Evolutionary conservation across 1,284 basidiomycete species (phyloP).

Genomic region (Ganoderma boninense): DNA sequence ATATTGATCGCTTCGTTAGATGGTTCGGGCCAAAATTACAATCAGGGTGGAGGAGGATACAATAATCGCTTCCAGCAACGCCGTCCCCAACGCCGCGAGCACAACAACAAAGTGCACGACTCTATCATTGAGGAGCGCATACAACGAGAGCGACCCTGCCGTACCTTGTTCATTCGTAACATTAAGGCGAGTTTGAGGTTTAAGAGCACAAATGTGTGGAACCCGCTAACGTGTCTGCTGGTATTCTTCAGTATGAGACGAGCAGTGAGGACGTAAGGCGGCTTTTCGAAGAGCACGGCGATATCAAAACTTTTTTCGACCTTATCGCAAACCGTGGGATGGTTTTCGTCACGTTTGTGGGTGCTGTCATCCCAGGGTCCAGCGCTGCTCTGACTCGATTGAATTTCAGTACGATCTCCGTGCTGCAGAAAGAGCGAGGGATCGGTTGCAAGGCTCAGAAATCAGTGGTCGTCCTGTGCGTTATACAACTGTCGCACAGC

Average conservation of each 20-base stretch:
- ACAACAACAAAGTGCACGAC: conserved; percentile 86
- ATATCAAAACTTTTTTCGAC: conserved; percentile 97
- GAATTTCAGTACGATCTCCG: conserved; percentile 85
- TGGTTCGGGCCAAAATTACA: conserved; percentile 59
- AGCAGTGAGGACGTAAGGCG: conserved; percentile 84
- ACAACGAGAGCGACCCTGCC: conserved; percentile 91
- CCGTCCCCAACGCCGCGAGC: conserved; percentile 64
- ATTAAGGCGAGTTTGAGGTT: conserved; percentile 81
- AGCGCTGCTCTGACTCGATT: neutral
- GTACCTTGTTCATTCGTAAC: conserved; percentile 96
- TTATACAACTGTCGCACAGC: conserved; percentile 20
- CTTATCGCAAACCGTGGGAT: conserved; percentile 93
- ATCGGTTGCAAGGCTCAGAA: conserved; percentile 86
- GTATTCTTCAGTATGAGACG: conserved; percentile 84
- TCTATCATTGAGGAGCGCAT: conserved; percentile 90
- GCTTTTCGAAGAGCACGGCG: conserved; percentile 91
- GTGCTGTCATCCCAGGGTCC: conserved; percentile 44
- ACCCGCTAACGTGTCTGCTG: neutral
- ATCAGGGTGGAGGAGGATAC: conserved; percentile 54
- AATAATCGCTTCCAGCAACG: conserved; percentile 55
- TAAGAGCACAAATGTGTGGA: neutral
- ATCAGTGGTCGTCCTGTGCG: conserved; percentile 86
- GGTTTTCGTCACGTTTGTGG: conserved; percentile 97
- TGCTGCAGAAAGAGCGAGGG: conserved; percentile 90
- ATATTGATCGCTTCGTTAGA: conserved; percentile 61